A percentile compares a stretch with the other conserved stretches of the same genome.
Evolutionary conservation across 306 rosid species (phyloP).

Genomic region (Quercus variabilis): DNA sequence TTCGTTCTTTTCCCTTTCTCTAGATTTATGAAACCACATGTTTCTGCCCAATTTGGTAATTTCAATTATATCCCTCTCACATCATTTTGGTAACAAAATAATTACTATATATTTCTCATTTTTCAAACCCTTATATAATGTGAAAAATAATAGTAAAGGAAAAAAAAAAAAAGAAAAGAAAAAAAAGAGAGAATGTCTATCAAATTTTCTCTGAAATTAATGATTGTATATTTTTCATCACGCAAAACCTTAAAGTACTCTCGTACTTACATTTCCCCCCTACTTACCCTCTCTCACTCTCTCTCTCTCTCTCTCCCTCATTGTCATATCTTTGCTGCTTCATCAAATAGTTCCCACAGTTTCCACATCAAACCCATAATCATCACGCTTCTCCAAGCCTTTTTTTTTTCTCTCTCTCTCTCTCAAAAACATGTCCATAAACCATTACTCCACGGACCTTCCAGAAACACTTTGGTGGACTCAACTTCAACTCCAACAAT

Average conservation of each 20-base stretch:
- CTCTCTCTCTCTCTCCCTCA: slow-evolving; percentile 29
- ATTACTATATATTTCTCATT: not conserved
- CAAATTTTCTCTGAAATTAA: slow-evolving; percentile 36
- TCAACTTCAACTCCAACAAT: not conserved
- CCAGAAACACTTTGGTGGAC: slow-evolving; percentile 51
- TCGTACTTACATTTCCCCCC: slow-evolving; percentile 20
- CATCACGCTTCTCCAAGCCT: slow-evolving; percentile 42
- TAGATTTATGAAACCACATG: slow-evolving; percentile 31
- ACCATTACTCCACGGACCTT: slow-evolving; percentile 50
- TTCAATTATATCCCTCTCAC: not conserved
- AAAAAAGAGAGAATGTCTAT: not conserved
- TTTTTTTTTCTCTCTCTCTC: not conserved
- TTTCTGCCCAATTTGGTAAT: slow-evolving; percentile 40
- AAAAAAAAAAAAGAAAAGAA: not conserved
- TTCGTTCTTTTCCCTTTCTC: not conserved
- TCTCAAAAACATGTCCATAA: slow-evolving; percentile 42
- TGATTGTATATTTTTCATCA: slow-evolving; percentile 35
- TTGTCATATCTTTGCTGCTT: slow-evolving; percentile 48
- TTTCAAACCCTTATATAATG: not conserved
- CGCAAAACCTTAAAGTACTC: slow-evolving; percentile 56
- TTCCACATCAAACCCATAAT: slow-evolving; percentile 54
- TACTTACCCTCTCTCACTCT: not conserved
- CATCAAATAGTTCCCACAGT: slow-evolving; percentile 61
- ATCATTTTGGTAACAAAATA: not conserved
- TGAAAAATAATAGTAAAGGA: not conserved